These are phyloP conservation scores for Sporothrix sp. DNA, from an alignment of 2,329 filamentous ascomycete species.

Conservation along the genomic window DNA sequence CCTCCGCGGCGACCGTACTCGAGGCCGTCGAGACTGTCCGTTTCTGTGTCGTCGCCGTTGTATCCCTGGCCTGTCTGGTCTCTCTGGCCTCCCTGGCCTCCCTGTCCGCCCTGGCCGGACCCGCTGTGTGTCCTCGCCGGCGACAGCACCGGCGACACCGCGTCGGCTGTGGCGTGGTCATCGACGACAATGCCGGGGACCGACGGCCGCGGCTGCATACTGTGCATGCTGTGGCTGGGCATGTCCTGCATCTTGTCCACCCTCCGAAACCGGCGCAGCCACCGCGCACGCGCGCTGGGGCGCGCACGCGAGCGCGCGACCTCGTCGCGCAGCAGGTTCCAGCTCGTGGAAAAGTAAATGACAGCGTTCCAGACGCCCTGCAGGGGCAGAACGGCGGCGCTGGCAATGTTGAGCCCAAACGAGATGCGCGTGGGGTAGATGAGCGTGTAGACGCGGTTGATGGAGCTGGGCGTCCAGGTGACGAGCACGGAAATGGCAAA, in stretches of 20 bases:
- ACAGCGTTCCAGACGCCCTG: conserved; percentile 75
- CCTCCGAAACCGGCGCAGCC: conserved; percentile 13
- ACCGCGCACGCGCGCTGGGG: conserved; percentile 6
- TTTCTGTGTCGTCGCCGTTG: conserved; percentile 8
- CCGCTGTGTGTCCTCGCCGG: neutral
- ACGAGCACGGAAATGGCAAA: conserved; percentile 52
- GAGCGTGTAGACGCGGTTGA: conserved; percentile 65
- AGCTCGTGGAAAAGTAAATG: conserved; percentile 63
- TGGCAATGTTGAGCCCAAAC: conserved; percentile 59
- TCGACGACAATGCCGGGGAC: conserved; percentile 1
- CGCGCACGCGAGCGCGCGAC: conserved; percentile 2
- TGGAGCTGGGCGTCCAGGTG: conserved; percentile 56
- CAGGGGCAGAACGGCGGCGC: conserved; percentile 62
- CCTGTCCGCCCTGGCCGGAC: no score
- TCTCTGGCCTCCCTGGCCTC: neutral
- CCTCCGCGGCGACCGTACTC: neutral
- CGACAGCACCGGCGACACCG: neutral
- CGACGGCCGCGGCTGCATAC: neutral
- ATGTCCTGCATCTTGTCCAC: no score
- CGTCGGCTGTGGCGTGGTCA: neutral
- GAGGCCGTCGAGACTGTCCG: neutral
- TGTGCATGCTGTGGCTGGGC: no score
- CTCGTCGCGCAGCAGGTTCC: conserved; percentile 28
- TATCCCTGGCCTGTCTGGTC: neutral
- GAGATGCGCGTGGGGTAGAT: conserved; percentile 41